Percentiles rank a stretch among this genome's conserved stretches.
These are phyloP conservation scores for Perkinsus olseni DNA, from an alignment of 169 alveolate genomes.

Conservation along the genomic window DNA sequence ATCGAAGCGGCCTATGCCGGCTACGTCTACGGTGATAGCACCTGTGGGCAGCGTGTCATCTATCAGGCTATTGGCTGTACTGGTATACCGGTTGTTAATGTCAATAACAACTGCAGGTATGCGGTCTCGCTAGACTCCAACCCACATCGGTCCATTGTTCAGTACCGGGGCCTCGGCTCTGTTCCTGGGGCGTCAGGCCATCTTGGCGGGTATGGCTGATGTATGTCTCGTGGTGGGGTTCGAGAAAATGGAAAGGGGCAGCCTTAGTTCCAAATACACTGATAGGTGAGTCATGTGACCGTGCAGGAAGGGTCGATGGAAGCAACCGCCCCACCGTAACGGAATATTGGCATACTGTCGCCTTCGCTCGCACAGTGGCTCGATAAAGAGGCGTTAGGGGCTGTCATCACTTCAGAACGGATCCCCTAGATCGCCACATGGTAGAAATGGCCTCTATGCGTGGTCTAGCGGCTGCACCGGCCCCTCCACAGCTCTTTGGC, in stretches of 20 bases:
- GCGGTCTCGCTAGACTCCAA: not conserved
- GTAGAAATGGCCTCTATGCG: conserved; percentile 20
- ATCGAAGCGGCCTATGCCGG: conserved; percentile 53
- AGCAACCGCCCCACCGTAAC: too few relatives aligned
- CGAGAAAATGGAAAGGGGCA: conserved; percentile 60
- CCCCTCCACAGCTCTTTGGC: conserved; percentile 57
- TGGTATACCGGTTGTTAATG: conserved; percentile 60
- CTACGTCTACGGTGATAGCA: conserved; percentile 61
- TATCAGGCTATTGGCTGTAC: conserved; percentile 54
- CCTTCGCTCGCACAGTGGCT: too few relatives aligned
- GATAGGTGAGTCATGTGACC: conserved; percentile 45
- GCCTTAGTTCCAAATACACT: conserved; percentile 34
- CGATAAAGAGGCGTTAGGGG: too few relatives aligned
- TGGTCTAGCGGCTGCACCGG: conserved; percentile 41
- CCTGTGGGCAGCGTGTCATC: conserved; percentile 56
- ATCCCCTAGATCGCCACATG: conserved; percentile 45
- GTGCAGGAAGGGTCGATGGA: too few relatives aligned
- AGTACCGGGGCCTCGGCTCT: conserved; percentile 57
- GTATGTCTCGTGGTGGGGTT: conserved; percentile 57
- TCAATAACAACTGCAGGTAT: conserved; percentile 54
- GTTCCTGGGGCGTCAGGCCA: conserved; percentile 32
- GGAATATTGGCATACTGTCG: too few relatives aligned
- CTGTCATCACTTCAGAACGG: conserved; percentile 10
- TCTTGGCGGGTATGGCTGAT: conserved; percentile 40
- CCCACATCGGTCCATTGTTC: not conserved